Conservation (phyloP, 306 rosid species). For the Betula pendula region DNA sequence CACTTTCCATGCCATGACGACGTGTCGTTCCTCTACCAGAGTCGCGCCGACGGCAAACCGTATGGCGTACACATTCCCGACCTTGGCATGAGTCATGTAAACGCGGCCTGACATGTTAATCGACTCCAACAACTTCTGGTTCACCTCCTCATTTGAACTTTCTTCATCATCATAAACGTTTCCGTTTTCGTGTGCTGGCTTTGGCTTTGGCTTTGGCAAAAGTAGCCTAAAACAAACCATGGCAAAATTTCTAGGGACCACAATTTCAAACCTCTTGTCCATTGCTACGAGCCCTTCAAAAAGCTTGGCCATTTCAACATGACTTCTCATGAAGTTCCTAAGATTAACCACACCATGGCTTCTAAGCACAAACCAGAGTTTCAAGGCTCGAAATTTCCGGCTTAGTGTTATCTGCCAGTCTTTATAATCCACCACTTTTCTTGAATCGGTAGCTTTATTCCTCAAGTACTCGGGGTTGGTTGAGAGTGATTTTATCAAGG, state of each 20-base stretch:
- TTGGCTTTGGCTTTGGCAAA: too few species aligned
- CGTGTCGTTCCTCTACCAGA: conserved; percentile 47
- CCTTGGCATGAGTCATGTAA: conserved; percentile 48
- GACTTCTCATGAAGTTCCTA: conserved; percentile 20
- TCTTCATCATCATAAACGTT: too few species aligned
- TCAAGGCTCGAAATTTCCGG: conserved; percentile 24
- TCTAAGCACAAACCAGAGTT: conserved; percentile 33
- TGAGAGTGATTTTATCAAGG: conserved; percentile 22
- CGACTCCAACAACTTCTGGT: conserved; percentile 37
- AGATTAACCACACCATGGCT: conserved; percentile 30
- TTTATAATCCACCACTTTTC: conserved; percentile 34
- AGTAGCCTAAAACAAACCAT: too few species aligned
- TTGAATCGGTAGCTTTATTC: conserved; percentile 15
- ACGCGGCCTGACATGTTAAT: conserved; percentile 42
- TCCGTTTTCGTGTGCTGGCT: too few species aligned
- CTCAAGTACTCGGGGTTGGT: conserved; percentile 17
- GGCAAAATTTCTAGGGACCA: conserved; percentile 26
- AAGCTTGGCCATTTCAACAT: conserved; percentile 30
- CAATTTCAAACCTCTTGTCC: conserved; percentile 34
- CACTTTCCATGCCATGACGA: conserved; percentile 43
- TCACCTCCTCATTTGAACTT: conserved; percentile 28
- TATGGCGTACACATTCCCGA: conserved; percentile 34
- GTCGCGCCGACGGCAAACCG: conserved; percentile 53
- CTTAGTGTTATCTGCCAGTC: conserved; percentile 36
- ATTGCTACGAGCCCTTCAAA: conserved; percentile 29